Evolutionary conservation across 23 red algal species (phyloP).

Genomic region (Gracilaria gracilis): DNA sequence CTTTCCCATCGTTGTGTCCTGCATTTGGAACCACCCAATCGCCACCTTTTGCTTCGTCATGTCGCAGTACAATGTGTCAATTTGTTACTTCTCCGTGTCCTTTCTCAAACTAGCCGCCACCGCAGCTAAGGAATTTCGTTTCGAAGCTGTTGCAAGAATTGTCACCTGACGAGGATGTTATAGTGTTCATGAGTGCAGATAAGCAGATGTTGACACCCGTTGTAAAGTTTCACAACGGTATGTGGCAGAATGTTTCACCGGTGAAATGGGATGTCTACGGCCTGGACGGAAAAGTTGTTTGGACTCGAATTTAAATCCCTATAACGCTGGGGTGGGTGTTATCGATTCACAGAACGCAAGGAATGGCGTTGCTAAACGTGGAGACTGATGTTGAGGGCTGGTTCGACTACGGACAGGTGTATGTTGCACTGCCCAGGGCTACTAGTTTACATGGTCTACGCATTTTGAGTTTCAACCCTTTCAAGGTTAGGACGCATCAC

Average conservation of each 20-base stretch:
- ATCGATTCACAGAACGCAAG: slow-evolving; percentile 71
- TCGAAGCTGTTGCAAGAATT: slow-evolving; percentile 8
- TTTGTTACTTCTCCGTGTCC: no score
- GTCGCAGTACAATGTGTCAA: no score
- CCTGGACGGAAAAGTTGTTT: slow-evolving; percentile 44
- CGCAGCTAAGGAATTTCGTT: no score
- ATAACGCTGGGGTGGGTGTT: slow-evolving; percentile 72
- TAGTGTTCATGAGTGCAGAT: no score
- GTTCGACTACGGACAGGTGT: slow-evolving; percentile 78
- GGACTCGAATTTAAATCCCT: slow-evolving; percentile 37
- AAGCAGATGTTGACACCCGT: slow-evolving; percentile 1
- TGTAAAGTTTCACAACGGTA: slow-evolving; percentile 63
- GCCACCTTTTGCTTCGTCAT: no score
- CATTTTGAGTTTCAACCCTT: slow-evolving; percentile 37
- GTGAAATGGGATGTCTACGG: slow-evolving; percentile 41
- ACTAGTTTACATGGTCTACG: slow-evolving; percentile 49
- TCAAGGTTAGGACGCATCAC: slow-evolving; percentile 52
- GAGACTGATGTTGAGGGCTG: slow-evolving; percentile 59
- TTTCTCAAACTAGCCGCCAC: no score
- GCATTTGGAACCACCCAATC: no score
- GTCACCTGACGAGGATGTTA: not conserved
- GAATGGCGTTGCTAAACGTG: slow-evolving; percentile 65
- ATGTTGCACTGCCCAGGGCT: slow-evolving; percentile 69
- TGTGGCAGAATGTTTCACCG: not conserved
- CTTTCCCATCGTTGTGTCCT: no score